Evolutionary conservation across 2,329 filamentous ascomycete genomes (phyloP), one percentile per base, ranked within the genome.

Genomic region (Fusarium sp.): DNA sequence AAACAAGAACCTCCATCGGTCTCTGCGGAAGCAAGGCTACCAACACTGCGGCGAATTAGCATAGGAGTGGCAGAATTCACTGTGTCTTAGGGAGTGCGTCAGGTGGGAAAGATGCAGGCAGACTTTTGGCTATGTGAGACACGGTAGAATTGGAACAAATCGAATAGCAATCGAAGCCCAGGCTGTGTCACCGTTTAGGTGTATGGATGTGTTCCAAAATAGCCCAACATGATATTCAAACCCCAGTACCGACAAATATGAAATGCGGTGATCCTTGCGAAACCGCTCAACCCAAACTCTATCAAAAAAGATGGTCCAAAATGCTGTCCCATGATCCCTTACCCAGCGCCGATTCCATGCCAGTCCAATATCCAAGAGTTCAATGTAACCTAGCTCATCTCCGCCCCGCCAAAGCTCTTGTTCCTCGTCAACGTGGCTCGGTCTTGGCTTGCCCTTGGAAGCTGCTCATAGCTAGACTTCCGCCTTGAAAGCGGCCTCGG

Each of bases 331-430:
- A 67, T 56, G n/a, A 45, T 62, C 52, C 45, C 29, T 61, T 36
- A 35, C 50, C 63, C 45, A 62, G 60, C 63, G 65, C 71, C 74
- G 36, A 11, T 47, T 42, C 42, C 61, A 73, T 65, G 60, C 60
- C 42, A 35, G 11, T 25, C 33, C 42, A 35, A 62, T 31, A 40
- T 4, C 29, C 45, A 2, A 14, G 20, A 38, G 20, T 66, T n/a
- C 47, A 52, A 29, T 52, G 47, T 52, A 11, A 29, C 47, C 47
- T 63, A 79, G 59, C 74, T 63, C 77, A 78, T 78, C 79, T 89
- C 87, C 25, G 84, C 80, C 2, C 87, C 86, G 16, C 86, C 84
- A 66, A 87, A 88, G 73, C 87, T 88, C 79, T 84, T 84, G 74
- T 84, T 87, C 75, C 87, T 84, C 29, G 85, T 87, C 66, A 87